Conservation (phyloP, 495 filamentous ascomycete genomes). For the Entonaema liquescens region DNA sequence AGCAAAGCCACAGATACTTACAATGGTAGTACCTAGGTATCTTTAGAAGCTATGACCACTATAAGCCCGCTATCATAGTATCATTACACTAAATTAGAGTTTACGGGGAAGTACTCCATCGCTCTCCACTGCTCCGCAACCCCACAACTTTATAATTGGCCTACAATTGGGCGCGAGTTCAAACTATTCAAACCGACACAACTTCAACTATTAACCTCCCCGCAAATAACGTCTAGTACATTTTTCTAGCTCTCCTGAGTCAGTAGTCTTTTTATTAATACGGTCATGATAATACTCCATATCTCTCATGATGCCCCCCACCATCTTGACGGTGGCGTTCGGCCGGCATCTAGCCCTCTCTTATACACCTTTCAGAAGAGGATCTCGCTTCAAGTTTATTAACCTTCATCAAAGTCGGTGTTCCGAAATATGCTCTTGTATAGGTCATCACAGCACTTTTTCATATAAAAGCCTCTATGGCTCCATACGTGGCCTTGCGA, state of each 20-base stretch:
- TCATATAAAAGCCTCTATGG: neutral
- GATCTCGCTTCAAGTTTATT: conserved; percentile 33
- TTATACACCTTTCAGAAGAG: conserved; percentile 19
- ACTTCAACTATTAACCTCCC: neutral
- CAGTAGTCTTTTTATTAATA: neutral
- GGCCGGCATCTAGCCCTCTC: conserved; percentile 20
- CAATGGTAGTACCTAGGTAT: neutral
- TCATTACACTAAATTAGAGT: neutral
- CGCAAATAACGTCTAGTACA: neutral
- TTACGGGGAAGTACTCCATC: conserved; percentile 1
- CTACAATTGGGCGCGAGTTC: neutral
- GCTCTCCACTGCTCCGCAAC: neutral
- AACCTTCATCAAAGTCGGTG: conserved; percentile 31
- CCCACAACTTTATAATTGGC: neutral
- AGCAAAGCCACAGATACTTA: neutral
- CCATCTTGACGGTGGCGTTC: conserved; percentile 16
- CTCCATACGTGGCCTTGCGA: conserved; percentile 1
- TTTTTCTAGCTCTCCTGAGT: neutral
- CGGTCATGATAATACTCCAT: conserved; percentile 10
- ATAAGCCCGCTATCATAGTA: neutral
- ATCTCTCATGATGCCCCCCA: conserved; percentile 27
- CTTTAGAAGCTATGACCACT: neutral
- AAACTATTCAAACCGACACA: neutral
- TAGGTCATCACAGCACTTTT: neutral
- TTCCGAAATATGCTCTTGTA: neutral